A percentile compares a stretch with the other conserved stretches of the same genome.
These are phyloP conservation scores for Pythium apleroticum DNA, from an alignment of 352 stramenopile genomes.

Conservation along the genomic window DNA sequence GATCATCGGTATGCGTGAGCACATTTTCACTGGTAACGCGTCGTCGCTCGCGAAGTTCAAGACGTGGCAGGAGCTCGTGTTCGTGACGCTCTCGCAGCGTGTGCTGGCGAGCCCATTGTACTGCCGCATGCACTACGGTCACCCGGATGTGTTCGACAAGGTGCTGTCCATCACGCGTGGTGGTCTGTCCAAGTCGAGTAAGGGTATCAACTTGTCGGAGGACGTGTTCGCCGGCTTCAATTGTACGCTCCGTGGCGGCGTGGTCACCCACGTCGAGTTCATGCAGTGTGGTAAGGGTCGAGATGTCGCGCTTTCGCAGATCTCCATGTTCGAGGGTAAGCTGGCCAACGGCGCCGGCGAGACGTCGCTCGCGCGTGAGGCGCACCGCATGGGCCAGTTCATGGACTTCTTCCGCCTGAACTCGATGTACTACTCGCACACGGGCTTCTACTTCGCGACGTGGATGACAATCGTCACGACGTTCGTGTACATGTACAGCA, in stretches of 20 bases:
- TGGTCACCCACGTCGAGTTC: constrained; percentile 83
- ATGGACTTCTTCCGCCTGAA: constrained; percentile 87
- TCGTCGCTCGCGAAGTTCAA: constrained; percentile 86
- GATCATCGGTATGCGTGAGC: constrained; percentile 86
- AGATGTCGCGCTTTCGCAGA: constrained; percentile 83
- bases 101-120: constrained; percentile 74
- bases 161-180: constrained; percentile 71
- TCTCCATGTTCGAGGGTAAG: constrained; percentile 88
- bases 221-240: constrained; percentile 88
- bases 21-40: constrained; percentile 86
- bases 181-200: constrained; percentile 77
- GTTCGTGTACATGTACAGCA: constrained; percentile 87
- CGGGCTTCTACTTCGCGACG: constrained; percentile 83
- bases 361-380: constrained; percentile 73
- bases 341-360: constrained; percentile 81
- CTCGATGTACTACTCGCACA: constrained; percentile 89
- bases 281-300: constrained; percentile 87
- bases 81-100: constrained; percentile 82
- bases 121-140: constrained; percentile 82
- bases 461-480: constrained; percentile 89
- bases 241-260: constrained; percentile 65
- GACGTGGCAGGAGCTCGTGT: constrained; percentile 83
- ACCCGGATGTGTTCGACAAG: constrained; percentile 86
- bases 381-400: constrained; percentile 84
- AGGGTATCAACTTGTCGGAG: constrained; percentile 85